Conservation (phyloP, 2,329 filamentous ascomycete species). For the Cercospora brassicicola region DNA sequence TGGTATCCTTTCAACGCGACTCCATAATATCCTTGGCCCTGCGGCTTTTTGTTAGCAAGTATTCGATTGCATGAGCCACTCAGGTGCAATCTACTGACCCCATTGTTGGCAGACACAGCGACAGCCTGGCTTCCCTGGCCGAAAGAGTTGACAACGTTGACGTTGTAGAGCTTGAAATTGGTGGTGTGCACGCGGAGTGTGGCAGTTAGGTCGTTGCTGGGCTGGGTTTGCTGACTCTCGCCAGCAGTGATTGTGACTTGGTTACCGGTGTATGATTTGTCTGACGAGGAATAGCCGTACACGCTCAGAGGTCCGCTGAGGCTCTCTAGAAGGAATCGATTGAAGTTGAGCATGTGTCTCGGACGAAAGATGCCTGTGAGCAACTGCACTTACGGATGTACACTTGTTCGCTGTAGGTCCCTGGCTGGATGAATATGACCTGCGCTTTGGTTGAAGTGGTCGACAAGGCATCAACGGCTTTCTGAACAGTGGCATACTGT, state of each 20-base stretch:
- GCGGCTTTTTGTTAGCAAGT: not conserved
- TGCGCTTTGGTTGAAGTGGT: constrained; percentile 52
- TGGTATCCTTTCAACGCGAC: constrained; percentile 57
- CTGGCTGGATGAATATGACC: constrained; percentile 63
- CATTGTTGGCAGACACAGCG: constrained; percentile 54
- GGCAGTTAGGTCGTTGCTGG: constrained; percentile 57
- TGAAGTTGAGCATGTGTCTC: not conserved
- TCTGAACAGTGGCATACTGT: constrained; percentile 54
- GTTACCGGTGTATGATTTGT: constrained; percentile 56
- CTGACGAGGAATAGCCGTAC: constrained; percentile 60
- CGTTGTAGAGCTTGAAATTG: constrained; percentile 63
- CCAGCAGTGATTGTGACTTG: constrained; percentile 57
- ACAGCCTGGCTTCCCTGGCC: constrained; percentile 55
- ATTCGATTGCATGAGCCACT: not conserved
- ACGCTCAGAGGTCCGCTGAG: constrained; percentile 55
- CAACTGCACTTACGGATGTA: constrained; percentile 45
- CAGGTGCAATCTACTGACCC: constrained; percentile 25
- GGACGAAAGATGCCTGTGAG: not conserved
- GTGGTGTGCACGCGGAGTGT: constrained; percentile 52
- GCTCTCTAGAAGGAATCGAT: not conserved
- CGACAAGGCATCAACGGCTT: constrained; percentile 60
- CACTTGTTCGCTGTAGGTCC: constrained; percentile 63
- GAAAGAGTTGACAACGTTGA: constrained; percentile 57
- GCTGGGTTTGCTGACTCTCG: constrained; percentile 49
- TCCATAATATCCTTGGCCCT: constrained; percentile 57